Base-by-base conservation (phyloP, 805 yeast species). In the Debaryomyces hansenii region DNA sequence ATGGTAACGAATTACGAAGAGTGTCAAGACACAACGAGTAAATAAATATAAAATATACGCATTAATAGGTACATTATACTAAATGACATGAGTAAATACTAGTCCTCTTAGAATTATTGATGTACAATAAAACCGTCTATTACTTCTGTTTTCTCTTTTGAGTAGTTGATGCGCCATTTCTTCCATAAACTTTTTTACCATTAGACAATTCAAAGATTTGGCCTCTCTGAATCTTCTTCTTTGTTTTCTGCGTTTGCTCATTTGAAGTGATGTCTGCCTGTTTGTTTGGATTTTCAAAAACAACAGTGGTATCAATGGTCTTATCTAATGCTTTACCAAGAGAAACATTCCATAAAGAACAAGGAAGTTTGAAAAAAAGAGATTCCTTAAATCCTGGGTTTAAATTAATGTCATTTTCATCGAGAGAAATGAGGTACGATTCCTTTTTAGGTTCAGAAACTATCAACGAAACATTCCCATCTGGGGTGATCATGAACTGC, bases 401-500 rank as follows among this genome's bases (percentile, higher is more conserved):
- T 4, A 55, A 39, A 45, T 69, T 58, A 32, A 84, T 69, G 24
- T 78, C 83, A 43, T 74, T 70, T 16, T 79, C 70, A 16, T 79
- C 74, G 39, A 82, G 54, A 14, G 60, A 60, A 27, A 74, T 67
- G 43, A 76, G 63, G 11, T 51, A 50, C 0, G 67, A 58, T 14
- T 71, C 69, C 3, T 55, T 61, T 9, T 67, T 69, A 28, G 72
- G 69, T 32, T 71, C 70, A 1, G 45, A 49, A 49, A 80, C 84
- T 6, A 79, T 63, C 20, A 81, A 60, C 59, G 66, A 79, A 9
- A 85, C 84, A 1, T 69, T 62, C 11, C 88, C 89, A 46, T 79
- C 81, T 32, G 78, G 69, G 43, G 78, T 76, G 2, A 85, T 80
- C 16, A 80, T 42, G 49, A 86, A 80, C 29, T 74, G 72, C 55